Evolutionary conservation across 2,329 filamentous ascomycete species (phyloP), one percentile per base, ranked within the genome.

Genomic region (Colletotrichum costaricense): DNA sequence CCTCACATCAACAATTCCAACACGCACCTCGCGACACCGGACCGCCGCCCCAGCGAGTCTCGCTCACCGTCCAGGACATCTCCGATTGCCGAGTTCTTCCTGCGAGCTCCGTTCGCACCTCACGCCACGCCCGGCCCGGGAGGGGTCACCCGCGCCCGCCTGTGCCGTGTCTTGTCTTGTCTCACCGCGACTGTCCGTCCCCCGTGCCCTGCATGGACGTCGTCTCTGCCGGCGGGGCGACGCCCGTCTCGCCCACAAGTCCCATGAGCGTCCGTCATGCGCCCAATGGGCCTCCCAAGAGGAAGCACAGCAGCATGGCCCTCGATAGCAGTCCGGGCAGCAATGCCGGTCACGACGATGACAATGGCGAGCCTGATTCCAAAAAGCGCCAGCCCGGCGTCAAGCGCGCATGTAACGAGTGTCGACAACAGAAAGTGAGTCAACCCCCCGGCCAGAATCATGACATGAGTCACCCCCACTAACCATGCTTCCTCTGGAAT

Each of bases 341-440:
- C 78, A 84, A 87, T 63, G 87, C 86, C 70, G 88, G 88, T 69
- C 86, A 91, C 71, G 90, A 91, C 72, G 89, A 91, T 33, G 86
- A 91, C 69, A 81, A 85, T 63, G 84, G 85, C 62, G 87, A 89
- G 65, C 82, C 86, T 59, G 89, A 91, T 78, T 69, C 69, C 35
- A 90, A 89, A 82, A 91, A 90, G 82, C 87, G 91, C 74, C 90
- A 92, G 76, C 91, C 91, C 30, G 91, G 91, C 67, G 91, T 93
- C 62, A 95, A 96, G 85, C 88, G 94, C 78, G 94, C 94, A 6
- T 96, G 94, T 83, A 95, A 95, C 80, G 93, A 96, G 82, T 96
- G 93, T 80, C 89, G 93, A 74, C 94, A 96, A 84, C 94, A 96
- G 83, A 96, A 96, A 87, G 93, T 94, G 84, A 88, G 86, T 87